phyloP scores from a whole-genome alignment of 768 basidiomycete genomes.

The Chlorophyllum brunneum region DNA sequence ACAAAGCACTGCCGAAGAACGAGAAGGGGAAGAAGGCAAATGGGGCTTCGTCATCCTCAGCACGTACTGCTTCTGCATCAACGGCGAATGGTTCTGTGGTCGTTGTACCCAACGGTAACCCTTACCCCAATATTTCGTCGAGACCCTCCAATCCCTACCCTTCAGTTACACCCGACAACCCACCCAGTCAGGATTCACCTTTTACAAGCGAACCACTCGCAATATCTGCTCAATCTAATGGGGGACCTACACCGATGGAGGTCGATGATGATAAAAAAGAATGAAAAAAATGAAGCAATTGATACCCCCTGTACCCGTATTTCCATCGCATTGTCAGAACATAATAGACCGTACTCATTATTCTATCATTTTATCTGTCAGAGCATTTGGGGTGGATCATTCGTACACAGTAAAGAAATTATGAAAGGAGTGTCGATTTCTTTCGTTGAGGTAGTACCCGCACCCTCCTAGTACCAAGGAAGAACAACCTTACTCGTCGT shows the following conservation, averaged over 20 bases:
- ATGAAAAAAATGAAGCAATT: neutral
- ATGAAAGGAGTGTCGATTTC: neutral
- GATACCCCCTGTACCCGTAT: too few relatives aligned
- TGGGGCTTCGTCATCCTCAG: slow-evolving; percentile 14
- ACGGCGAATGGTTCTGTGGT: slow-evolving; percentile 16
- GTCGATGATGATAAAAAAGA: slow-evolving; percentile 7
- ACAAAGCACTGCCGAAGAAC: slow-evolving; percentile 58
- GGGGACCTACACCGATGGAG: slow-evolving; percentile 13
- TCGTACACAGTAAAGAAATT: too few relatives aligned
- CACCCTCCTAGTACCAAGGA: slow-evolving; percentile 1
- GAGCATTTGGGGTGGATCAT: too few relatives aligned
- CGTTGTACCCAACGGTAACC: neutral
- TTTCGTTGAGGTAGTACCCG: too few relatives aligned
- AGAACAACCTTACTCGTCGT: slow-evolving; percentile 3
- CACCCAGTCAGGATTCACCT: neutral
- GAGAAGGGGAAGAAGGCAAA: slow-evolving; percentile 50
- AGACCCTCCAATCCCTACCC: slow-evolving; percentile 10
- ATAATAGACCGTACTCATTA: too few relatives aligned
- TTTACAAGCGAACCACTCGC: slow-evolving; percentile 2
- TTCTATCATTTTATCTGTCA: too few relatives aligned
- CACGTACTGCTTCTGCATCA: slow-evolving; percentile 19
- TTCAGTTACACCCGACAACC: neutral
- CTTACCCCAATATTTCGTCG: neutral
- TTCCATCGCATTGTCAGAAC: too few relatives aligned
- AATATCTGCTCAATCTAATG: neutral